Percentiles rank a stretch among this genome's conserved stretches.
phyloP scores from a whole-genome alignment of 2,329 filamentous ascomycete species.

The Cucurbitaria berberidis region DNA sequence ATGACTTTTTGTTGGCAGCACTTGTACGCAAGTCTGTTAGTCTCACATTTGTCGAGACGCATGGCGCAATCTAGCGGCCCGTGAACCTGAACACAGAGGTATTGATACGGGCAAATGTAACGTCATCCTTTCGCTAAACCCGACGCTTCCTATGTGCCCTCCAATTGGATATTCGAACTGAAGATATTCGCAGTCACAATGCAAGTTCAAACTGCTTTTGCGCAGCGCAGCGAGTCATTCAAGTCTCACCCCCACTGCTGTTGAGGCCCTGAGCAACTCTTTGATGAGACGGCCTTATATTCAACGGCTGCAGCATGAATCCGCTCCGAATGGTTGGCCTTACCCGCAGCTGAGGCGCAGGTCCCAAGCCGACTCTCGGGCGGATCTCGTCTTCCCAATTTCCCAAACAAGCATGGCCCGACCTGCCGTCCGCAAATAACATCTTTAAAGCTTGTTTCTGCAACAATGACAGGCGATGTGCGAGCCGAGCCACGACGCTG shows the following conservation, averaged over 20 bases:
- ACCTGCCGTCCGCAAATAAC: conserved; percentile 2
- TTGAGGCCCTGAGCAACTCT: neutral
- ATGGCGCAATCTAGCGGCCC: conserved; percentile 8
- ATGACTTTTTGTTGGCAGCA: neutral
- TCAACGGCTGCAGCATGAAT: conserved; percentile 14
- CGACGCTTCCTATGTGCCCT: neutral
- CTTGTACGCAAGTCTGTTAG: neutral
- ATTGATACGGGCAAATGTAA: conserved; percentile 12
- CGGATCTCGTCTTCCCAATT: conserved; percentile 5
- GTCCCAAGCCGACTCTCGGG: conserved; percentile 8
- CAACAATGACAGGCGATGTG: conserved; percentile 12
- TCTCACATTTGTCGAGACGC: neutral
- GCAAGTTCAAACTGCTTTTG: neutral
- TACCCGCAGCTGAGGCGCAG: conserved; percentile 21
- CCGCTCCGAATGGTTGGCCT: conserved; percentile 12
- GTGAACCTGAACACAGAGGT: conserved; percentile 3
- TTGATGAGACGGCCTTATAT: conserved; percentile 6
- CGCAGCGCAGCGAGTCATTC: neutral
- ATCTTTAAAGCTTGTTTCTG: conserved; percentile 1
- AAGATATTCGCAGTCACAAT: neutral
- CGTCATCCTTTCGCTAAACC: conserved; percentile 14
- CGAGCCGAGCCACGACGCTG: neutral
- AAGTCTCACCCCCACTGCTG: neutral
- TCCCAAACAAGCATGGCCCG: conserved; percentile 3
- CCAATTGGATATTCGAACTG: neutral